Conservation (phyloP, 352 stramenopile species). For the Phytophthora meadii region DNA sequence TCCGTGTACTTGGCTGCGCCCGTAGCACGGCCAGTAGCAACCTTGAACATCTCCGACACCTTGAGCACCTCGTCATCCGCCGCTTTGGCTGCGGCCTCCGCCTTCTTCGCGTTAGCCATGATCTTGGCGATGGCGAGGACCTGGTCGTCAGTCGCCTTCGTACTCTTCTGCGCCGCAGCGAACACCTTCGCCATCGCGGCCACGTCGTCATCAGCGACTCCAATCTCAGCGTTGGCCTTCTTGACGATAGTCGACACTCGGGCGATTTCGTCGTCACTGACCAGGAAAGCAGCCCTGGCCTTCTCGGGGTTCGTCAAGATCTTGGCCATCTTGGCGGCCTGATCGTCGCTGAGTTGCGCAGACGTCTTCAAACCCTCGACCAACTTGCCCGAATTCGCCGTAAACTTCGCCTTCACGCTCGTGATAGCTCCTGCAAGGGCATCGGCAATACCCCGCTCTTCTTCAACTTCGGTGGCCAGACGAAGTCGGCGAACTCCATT, state of each 20-base stretch:
- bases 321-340: neutral
- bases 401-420: neutral
- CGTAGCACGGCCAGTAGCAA: too few relatives aligned
- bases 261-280: neutral
- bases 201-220: too few relatives aligned
- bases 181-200: too few relatives aligned
- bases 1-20: neutral
- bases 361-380: neutral
- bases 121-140: too few relatives aligned
- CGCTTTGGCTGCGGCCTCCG: too few relatives aligned
- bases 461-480: neutral
- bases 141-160: too few relatives aligned
- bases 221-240: neutral
- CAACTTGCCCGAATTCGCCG: neutral
- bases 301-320: neutral
- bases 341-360: neutral
- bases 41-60: too few relatives aligned
- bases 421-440: neutral
- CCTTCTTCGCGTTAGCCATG: too few relatives aligned
- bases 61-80: too few relatives aligned
- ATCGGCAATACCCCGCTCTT: neutral
- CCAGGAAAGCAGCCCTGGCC: neutral
- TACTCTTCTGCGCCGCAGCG: too few relatives aligned
- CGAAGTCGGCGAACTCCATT: constrained; percentile 3
- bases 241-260: neutral